Evolutionary conservation across 2,329 filamentous ascomycete genomes (phyloP), one percentile per base, ranked within the genome.

Genomic region (Fusarium sp.): DNA sequence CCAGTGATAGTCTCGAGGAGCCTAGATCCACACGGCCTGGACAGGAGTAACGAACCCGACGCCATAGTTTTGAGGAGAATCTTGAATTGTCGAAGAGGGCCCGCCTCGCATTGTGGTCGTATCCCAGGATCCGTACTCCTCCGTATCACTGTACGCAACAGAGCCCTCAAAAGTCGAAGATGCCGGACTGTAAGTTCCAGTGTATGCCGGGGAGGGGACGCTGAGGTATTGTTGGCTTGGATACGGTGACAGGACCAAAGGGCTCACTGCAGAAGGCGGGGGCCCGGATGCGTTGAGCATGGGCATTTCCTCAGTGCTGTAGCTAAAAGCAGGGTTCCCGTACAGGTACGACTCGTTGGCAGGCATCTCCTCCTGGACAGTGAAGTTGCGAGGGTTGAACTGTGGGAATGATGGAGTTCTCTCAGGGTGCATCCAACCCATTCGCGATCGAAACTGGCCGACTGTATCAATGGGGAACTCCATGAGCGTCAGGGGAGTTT

Each of bases 381-480:
- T 80, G 70, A 85, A 87, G 72, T 82, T 83, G 67, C 82, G 83
- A 42, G 80, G 79, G 64, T 83, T 76, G 73, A 88, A 88, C 71
- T 84, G 83, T 25, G 86, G 85, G 74, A 88, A 88, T 9, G 85
- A 86, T 6, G 79, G 82, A 39, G 86, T 86, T 62, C 84, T 79
- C 61, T 81, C 78, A 10, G 86, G 86, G 59, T 86, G 82, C 40
- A 81, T 74, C 87, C 87, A 91, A 43, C 89, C 87, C 80, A 91
- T 88, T 65, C 88, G 85, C 32, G 79, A 81, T 67, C 88, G 87
- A 76, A 93, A 92, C 69, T 88, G 86, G 54, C 81, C 79, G 52
- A 91, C 86, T 42, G 87, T 86, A 66, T 91, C 84, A 52, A 90
- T 87, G 15, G 91, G 89, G 61, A 88, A 88, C 67, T 91, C 87